Base-by-base conservation (phyloP, 108 stramenopile genomes). In the Nitzschia palea region DNA sequence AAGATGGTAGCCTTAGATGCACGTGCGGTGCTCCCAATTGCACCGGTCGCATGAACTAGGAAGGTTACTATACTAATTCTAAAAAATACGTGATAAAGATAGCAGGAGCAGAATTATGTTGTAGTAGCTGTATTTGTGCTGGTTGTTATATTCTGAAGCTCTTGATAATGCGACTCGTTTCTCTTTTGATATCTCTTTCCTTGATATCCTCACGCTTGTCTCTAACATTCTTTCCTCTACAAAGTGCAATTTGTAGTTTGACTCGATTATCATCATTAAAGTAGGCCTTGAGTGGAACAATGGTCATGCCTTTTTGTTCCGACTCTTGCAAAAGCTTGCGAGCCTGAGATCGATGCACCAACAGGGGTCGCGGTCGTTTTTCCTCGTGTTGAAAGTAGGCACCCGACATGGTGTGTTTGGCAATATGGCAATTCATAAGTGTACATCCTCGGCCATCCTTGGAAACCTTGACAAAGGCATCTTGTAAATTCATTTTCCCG, bases 401-500 rank as follows among this genome's bases (percentile, higher is more conserved):
- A 31, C 86, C 86, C 4, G 82, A 71, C 59, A 75, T 83, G 25
- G 77, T 58, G 56, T 89, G 88, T 70, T 87, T 89, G 8, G 82
- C 85, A 64, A 92, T 92, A 55, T 92, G 91, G 17, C 89, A 86
- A 70, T 92, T 93, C 80, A 77, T 79, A 8, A 93, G 51, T 8
- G 74, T 65, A 34, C 82, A 82, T 2, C 79, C 76, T 17, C 85
- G 68, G 31, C 86, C 86, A 62, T 84, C 71, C 71, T 82, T 85
- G 43, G 53, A 68, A 26, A 79, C 63, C 58, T 80, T 80, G 9
- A 86, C 65, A 68, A 70, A 93, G 9, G 86, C 84, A 74, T 93
- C 91, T 55, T 84, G 72, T 1, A 93, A 74, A 73, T 87, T 93
- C 88, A 93, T 85, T 64, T 89, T 93, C n/a, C 91, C 91, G 65